These are phyloP conservation scores for Cicer yamashitae DNA, from an alignment of 306 rosid species.

Conservation along the genomic window DNA sequence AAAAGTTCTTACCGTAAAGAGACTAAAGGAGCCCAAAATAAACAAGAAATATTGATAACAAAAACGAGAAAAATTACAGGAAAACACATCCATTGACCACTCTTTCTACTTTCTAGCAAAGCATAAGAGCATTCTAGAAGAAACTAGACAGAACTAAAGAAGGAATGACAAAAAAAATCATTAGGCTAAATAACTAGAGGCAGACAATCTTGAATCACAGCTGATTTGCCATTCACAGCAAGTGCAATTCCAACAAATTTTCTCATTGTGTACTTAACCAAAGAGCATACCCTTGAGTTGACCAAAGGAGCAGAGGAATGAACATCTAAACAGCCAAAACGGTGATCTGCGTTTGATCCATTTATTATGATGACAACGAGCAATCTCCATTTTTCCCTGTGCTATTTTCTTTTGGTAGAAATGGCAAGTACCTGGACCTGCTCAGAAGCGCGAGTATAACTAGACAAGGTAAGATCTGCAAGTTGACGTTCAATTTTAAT, in stretches of 20 bases:
- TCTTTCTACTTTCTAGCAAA: neutral
- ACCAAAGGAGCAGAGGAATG: neutral
- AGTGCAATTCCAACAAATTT: neutral
- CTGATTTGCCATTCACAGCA: conserved; percentile 4
- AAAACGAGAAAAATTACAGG: neutral
- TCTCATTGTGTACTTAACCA: neutral
- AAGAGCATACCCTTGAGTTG: neutral
- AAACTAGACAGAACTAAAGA: neutral
- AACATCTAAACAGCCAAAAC: neutral
- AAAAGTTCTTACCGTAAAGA: neutral
- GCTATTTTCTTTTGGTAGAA: neutral
- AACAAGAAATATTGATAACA: neutral
- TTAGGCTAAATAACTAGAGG: neutral
- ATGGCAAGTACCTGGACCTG: neutral
- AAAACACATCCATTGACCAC: neutral
- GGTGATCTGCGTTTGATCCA: neutral
- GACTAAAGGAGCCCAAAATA: neutral
- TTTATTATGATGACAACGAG: neutral
- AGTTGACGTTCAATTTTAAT: neutral
- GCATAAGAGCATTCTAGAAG: neutral
- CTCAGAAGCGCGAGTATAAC: neutral
- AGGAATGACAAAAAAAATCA: neutral
- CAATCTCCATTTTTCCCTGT: neutral
- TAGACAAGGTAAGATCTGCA: neutral
- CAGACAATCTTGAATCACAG: neutral